phyloP scores from a whole-genome alignment of 1,139 yeast species.

The Kurtzmaniella quercitrusa region DNA sequence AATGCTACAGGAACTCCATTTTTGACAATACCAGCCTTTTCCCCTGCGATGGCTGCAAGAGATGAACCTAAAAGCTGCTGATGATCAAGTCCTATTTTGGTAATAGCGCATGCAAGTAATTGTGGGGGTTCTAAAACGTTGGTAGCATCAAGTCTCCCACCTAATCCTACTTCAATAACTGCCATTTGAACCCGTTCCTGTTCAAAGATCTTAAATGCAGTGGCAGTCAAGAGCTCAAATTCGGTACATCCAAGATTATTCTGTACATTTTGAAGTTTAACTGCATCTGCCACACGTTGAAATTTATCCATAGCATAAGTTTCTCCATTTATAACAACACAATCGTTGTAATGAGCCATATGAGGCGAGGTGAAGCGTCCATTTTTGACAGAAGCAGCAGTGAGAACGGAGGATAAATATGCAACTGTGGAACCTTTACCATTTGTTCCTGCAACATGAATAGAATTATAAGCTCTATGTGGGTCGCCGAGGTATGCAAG shows the following conservation, averaged over 20 bases:
- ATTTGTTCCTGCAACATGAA: constrained; percentile 91
- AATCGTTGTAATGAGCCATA: constrained; percentile 66
- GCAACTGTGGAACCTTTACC: constrained; percentile 93
- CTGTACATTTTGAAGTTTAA: constrained; percentile 29
- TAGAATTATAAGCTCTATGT: constrained; percentile 54
- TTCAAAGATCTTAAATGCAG: constrained; percentile 74
- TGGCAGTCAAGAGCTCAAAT: constrained; percentile 79
- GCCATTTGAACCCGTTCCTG: constrained; percentile 62
- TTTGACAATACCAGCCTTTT: constrained; percentile 85
- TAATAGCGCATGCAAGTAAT: constrained; percentile 66
- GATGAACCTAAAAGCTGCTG: constrained; percentile 69
- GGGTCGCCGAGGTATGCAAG: constrained; percentile 66
- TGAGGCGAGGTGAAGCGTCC: constrained; percentile 93
- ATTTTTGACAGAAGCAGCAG: constrained; percentile 43
- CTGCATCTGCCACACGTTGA: constrained; percentile 36
- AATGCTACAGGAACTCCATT: constrained; percentile 57
- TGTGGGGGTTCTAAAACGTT: constrained; percentile 51
- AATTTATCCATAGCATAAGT: constrained; percentile 51
- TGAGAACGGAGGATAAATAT: constrained; percentile 61
- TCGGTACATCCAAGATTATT: constrained; percentile 67
- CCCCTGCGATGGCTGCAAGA: constrained; percentile 58
- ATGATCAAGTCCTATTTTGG: constrained; percentile 85
- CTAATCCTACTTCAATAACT: constrained; percentile 84
- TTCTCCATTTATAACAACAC: constrained; percentile 60
- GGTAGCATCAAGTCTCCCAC: constrained; percentile 86